Base-by-base conservation (phyloP, 2,329 filamentous ascomycete genomes). In the Byssochlamys sp. region DNA sequence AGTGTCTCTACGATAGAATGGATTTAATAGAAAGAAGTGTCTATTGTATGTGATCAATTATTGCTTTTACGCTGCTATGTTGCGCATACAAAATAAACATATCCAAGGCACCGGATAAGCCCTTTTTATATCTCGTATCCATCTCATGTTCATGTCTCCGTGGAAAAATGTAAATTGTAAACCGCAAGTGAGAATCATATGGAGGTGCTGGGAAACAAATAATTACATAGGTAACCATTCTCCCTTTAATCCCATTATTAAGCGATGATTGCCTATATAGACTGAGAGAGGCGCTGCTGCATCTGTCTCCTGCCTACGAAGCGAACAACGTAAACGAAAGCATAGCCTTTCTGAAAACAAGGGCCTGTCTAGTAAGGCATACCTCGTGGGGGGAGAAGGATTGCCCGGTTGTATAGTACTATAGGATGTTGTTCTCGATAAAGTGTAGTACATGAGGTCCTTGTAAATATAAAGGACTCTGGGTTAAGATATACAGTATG, bases 391-490 rank as follows among this genome's bases (percentile, higher is more conserved):
- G 53, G 19, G 48, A 53, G 48, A 26, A 33, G 25, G 24, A 29
- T 2, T 51, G 14, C 19, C 55, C 55, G 24, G 66, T 66, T 50
- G 49, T 61, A 11, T 59, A 19, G 19, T 19, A 19, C 19, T 69
- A n/a, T 58, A 62, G 35, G 65, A 69, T 59, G 59, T 73, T 49
- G 26, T 65, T 52, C 52, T 70, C 24, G 64, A 69, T 57, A 63
- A 65, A 60, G 61, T 67, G 52, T 57, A 29, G 54, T 59, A 7
- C 61, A 69, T 54, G 71, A 74, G 59, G 65, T 72, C 1, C 60
- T 74, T 1, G 63, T 74, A 12, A 66, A 72, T 54, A 72, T 74
- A 61, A 71, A 68, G 57, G 69, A 67, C 27, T 70, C 70, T 0
- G 71, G 71, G 1, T 55, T 74, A 19, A 73, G 72, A 53, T 66